A percentile compares a stretch with the other conserved stretches of the same genome.
These are phyloP conservation scores for Kingdonia uniflora DNA, from an alignment of 164 flowering plant genomes.

Conservation along the genomic window DNA sequence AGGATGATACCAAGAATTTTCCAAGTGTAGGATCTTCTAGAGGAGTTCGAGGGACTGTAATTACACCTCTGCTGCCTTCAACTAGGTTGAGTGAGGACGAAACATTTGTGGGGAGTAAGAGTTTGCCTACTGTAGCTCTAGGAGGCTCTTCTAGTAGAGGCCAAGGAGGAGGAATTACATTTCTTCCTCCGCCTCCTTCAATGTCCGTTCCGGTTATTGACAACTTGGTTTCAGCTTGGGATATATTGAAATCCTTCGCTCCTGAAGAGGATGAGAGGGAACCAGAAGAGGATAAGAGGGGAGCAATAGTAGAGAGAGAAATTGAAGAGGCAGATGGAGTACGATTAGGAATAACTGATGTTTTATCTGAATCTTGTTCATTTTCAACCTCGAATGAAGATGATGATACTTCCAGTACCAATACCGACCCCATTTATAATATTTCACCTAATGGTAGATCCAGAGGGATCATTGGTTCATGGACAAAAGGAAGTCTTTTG, in stretches of 20 bases:
- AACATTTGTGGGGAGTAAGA: too few species aligned
- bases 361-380: conserved; percentile 35
- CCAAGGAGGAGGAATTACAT: too few species aligned
- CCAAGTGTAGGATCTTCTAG: too few species aligned
- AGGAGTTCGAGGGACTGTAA: too few species aligned
- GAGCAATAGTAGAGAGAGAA: conserved; percentile 12
- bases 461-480: conserved; percentile 28
- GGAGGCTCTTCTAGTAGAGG: too few species aligned
- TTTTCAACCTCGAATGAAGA: conserved; percentile 55
- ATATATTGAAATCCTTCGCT: conserved; percentile 35
- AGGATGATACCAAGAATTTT: too few species aligned
- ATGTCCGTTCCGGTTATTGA: conserved; percentile 29
- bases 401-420: conserved; percentile 62
- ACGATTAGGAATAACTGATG: conserved; percentile 27
- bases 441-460: conserved; percentile 61
- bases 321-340: conserved; percentile 10
- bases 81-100: too few species aligned
- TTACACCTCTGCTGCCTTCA: too few species aligned
- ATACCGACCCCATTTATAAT: conserved; percentile 39
- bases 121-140: too few species aligned
- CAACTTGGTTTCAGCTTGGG: conserved; percentile 53
- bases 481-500: conserved; percentile 68
- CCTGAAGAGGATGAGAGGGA: conserved; percentile 28
- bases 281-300: conserved; percentile 11
- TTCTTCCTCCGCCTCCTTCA: conserved; percentile 54